Base-by-base conservation (phyloP, 2,329 filamentous ascomycete species). In the Triangularia verruculosa region DNA sequence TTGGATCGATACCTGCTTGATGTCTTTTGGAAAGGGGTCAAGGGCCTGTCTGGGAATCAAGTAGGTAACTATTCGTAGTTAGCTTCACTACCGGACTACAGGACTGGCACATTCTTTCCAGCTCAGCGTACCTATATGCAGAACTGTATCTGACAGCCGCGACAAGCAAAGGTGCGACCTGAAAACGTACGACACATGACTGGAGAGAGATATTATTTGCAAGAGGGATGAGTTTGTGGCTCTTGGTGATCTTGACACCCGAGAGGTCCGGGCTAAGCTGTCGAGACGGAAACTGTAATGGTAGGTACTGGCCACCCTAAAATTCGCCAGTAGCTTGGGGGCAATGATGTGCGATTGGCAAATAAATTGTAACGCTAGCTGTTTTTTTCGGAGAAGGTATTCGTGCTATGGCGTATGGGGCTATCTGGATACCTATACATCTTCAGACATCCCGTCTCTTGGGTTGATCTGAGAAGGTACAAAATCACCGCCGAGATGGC, bases 161-260 rank as follows among this genome's bases (percentile, higher is more conserved):
- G 0, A 64, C 64, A 59, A 58, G 12, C 67, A n/a, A n/a, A n/a
- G 71, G 2, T 70, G 70, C 25, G 63, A 69, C 22, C 70, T 72
- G 59, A 68, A 72, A 58, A 62, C 73, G 28, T 72, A 64, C 57
- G 71, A 73, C 59, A 74, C 73, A 15, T 24, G 11, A 8, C 11
- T 43, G 22, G 30, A 25, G 15, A 25, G 52, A 6, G 56, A 58
- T 20, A 27, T 58, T 58, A 32, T 47, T 47, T 57, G 55, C 55
- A 39, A 57, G 3, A 32, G 39, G 13, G 30, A 39, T 20, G 27
- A 24, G 15, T 39, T 57, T 32, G 30, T 47, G 15, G 15, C 56
- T 7, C 30, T 24, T 32, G 11, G 25, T 2, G 25, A 25, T 25
- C 12, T 39, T 12, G 28, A 43, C 17, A 58, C 11, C 9, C 25